Conservation (phyloP, 83 land plant genomes). For the Larix sibirica region DNA sequence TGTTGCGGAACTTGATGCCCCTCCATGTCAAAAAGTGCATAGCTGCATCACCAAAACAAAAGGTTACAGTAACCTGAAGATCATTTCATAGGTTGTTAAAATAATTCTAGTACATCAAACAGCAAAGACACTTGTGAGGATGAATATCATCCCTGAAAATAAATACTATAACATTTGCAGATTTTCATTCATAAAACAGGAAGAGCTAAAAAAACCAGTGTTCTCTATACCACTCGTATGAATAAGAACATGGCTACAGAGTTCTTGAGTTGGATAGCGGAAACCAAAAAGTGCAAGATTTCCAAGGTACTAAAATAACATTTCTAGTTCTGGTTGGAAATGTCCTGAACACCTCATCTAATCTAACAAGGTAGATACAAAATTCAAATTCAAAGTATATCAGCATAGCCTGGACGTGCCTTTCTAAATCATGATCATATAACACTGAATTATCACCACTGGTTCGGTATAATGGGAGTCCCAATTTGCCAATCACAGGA, state of each 20-base stretch:
- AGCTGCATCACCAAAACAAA: constrained; percentile 39
- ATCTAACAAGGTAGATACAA: neutral
- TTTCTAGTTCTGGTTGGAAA: neutral
- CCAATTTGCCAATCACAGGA: constrained; percentile 62
- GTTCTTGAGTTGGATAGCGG: constrained; percentile 3
- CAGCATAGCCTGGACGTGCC: constrained; percentile 37
- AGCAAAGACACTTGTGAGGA: neutral
- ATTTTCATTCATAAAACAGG: constrained; percentile 11
- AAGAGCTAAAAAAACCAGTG: neutral
- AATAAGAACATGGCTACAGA: constrained; percentile 11
- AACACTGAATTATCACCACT: constrained; percentile 96
- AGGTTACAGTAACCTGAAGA: neutral
- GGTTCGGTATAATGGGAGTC: constrained; percentile 82
- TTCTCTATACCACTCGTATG: constrained; percentile 3
- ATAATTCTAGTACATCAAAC: neutral
- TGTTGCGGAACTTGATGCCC: constrained; percentile 68
- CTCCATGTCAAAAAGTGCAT: constrained; percentile 69
- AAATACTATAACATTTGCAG: neutral
- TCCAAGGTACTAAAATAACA: neutral
- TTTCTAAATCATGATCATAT: constrained; percentile 97
- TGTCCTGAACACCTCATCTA: neutral
- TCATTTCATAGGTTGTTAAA: neutral
- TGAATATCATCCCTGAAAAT: constrained; percentile 1
- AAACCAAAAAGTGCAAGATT: neutral
- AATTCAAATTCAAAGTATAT: neutral